Percentiles rank a stretch among this genome's conserved stretches.
Conservation (phyloP, 768 basidiomycete genomes). For the Mycena capillaripes region DNA sequence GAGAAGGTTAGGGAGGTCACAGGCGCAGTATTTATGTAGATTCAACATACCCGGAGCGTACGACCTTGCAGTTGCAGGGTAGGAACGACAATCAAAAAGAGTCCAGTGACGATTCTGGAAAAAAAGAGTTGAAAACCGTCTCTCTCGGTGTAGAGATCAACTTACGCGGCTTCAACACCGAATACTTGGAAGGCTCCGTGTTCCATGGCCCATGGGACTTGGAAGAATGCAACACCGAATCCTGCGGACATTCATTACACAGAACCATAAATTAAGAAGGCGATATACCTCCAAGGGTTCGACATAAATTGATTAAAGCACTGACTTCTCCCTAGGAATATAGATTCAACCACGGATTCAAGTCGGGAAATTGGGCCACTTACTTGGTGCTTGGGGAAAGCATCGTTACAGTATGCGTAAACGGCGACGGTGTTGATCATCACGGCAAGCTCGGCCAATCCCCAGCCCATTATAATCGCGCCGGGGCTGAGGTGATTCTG, state of each 20-base stretch:
- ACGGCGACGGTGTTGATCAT: slow-evolving; percentile 63
- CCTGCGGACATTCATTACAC: slow-evolving; percentile 35
- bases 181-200: slow-evolving; percentile 68
- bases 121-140: no score
- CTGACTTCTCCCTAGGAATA: slow-evolving; percentile 62
- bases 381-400: slow-evolving; percentile 57
- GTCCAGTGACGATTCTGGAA: slow-evolving; percentile 59
- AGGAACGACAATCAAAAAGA: slow-evolving; percentile 66
- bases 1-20: no score
- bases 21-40: no score
- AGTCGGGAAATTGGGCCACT: background rate
- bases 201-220: slow-evolving; percentile 67
- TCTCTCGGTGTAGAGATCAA: no score
- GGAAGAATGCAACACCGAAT: slow-evolving; percentile 71
- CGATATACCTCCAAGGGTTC: slow-evolving; percentile 61
- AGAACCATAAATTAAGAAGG: background rate
- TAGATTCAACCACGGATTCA: slow-evolving; percentile 1
- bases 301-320: slow-evolving; percentile 66
- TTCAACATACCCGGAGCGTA: slow-evolving; percentile 53
- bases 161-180: slow-evolving; percentile 68
- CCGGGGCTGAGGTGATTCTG: slow-evolving; percentile 61
- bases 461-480: slow-evolving; percentile 73
- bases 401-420: slow-evolving; percentile 57
- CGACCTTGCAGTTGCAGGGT: slow-evolving; percentile 61
- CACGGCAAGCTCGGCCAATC: slow-evolving; percentile 56